A percentile compares a stretch with the other conserved stretches of the same genome.
phyloP scores from a whole-genome alignment of 2,329 filamentous ascomycete species.

The Verticillium albo-atrum region DNA sequence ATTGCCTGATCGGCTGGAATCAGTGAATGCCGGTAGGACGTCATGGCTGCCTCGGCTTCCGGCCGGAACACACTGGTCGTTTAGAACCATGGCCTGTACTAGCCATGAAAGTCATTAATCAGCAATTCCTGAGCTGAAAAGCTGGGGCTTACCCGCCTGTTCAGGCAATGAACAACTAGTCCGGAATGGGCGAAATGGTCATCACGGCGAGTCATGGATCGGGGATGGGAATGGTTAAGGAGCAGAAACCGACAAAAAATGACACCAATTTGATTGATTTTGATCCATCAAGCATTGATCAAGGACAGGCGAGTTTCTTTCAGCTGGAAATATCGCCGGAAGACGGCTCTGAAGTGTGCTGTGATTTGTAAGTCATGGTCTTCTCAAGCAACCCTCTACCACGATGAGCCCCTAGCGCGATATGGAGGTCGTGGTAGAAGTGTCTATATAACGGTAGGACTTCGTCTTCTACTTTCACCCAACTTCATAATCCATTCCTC shows the following conservation, averaged over 20 bases:
- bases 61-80: no score
- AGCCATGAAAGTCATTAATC: no score
- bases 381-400: not conserved
- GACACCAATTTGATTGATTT: not conserved
- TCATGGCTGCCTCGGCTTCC: no score
- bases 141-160: not conserved
- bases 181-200: not conserved
- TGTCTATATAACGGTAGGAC: not conserved
- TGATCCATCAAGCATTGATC: not conserved
- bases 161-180: not conserved
- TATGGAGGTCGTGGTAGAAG: not conserved
- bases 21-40: no score
- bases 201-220: slow-evolving; percentile 2
- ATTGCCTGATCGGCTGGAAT: no score
- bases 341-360: not conserved
- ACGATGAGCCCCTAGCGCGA: not conserved
- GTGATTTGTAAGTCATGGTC: not conserved
- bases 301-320: not conserved
- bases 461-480: not conserved
- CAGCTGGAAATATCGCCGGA: not conserved
- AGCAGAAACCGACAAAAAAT: not conserved
- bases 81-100: no score
- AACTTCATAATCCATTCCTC: not conserved
- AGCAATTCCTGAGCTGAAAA: not conserved
- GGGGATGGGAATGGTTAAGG: not conserved